phyloP scores from a whole-genome alignment of 768 basidiomycete genomes.

The Neoboletus subvelutipes region DNA sequence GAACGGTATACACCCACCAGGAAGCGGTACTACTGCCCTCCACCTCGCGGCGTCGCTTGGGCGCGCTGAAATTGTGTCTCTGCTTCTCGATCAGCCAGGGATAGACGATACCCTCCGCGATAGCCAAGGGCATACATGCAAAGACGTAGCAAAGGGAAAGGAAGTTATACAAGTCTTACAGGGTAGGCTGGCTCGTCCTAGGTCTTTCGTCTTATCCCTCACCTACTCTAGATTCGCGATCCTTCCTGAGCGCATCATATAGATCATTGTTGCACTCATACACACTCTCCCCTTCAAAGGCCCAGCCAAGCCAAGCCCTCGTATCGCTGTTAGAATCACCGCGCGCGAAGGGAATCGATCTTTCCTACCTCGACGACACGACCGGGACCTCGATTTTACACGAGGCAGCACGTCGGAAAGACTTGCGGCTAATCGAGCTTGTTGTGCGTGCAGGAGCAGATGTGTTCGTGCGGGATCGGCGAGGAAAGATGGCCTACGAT shows the following conservation, averaged over 20 bases:
- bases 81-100: conserved; percentile 75
- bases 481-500: conserved; percentile 67
- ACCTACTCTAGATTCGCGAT: conserved; percentile 63
- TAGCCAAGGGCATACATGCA: conserved; percentile 59
- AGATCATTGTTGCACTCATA: conserved; percentile 73
- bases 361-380: conserved; percentile 78
- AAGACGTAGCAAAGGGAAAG: conserved; percentile 70
- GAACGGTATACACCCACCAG: conserved; percentile 71
- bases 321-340: conserved; percentile 65
- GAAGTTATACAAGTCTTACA: conserved; percentile 68
- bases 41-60: conserved; percentile 74
- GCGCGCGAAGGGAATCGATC: conserved; percentile 67
- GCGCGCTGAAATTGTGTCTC: conserved; percentile 65
- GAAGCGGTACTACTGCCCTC: conserved; percentile 69
- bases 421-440: conserved; percentile 80
- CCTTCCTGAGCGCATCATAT: conserved; percentile 71
- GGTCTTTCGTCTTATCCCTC: background rate
- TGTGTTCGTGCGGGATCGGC: conserved; percentile 79
- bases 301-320: conserved; percentile 45
- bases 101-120: conserved; percentile 81
- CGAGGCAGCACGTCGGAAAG: conserved; percentile 80
- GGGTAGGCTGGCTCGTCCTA: conserved; percentile 41
- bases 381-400: conserved; percentile 80
- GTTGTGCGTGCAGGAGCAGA: conserved; percentile 84
- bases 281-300: conserved; percentile 54